Base-by-base conservation (phyloP, 352 stramenopile genomes). In the Globisporangium middletonii region DNA sequence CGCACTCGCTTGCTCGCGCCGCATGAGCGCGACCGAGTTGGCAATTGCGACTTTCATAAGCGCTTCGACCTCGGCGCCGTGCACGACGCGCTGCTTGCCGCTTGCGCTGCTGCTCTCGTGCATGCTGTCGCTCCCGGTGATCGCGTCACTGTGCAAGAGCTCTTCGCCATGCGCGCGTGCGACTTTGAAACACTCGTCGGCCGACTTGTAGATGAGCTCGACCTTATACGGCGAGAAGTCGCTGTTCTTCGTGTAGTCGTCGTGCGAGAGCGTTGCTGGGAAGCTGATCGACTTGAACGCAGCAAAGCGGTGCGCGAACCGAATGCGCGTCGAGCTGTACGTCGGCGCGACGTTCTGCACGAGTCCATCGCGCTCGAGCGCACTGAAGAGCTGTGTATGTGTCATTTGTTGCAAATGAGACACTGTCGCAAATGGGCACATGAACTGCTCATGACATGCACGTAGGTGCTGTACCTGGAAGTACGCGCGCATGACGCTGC, bases 161-260 rank as follows among this genome's bases (percentile, higher is more conserved):
- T 71, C 65, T 44, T 94, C 81, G 9, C 71, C 77, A 46, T 86
- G 69, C 15, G 37, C 50, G 5, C 75, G 82, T 3, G 77, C 77
- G 8, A 73, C 65, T 57, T 92, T 92, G 69, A 92, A 94, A 45
- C 85, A 94, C 59, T 94, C 83, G 54, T 94, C 85, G 0, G 71
- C 75, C 38, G 85, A 94, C 54, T 89, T 87, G 73, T 89, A 91
- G 55, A 94, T 86, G 47, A 94, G 61, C 33, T 85, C 70, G 8
- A 86, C 55, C 15, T 82, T 64, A 64, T 88, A 94, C 27, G 62
- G 65, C 53, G 79, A 84, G 55, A 94, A 94, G 52, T 92, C 81
- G 58, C 75, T 89, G 70, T 92, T 94, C 59, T 87, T 66, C 43
- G 68, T 59, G 46, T 76, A 89, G 53, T 94, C 83, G 1, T 89